Conservation (phyloP, 2,329 filamentous ascomycete species). For the Cordyceps militaris region DNA sequence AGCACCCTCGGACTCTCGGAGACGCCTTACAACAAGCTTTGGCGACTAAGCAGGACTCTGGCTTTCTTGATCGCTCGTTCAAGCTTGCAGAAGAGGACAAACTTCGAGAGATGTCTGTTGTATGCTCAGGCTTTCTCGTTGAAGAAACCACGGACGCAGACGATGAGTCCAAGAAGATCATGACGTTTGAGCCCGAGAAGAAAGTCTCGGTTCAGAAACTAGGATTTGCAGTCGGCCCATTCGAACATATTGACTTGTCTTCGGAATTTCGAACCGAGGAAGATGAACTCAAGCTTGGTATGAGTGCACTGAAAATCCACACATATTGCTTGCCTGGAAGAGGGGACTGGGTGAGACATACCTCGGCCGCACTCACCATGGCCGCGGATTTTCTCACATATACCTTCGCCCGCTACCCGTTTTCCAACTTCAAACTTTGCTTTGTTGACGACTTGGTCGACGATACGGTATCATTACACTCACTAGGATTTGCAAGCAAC, state of each 20-base stretch:
- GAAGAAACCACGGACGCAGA: slow-evolving; percentile 73
- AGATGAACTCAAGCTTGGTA: slow-evolving; percentile 83
- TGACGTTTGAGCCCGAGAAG: slow-evolving; percentile 71
- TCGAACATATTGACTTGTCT: slow-evolving; percentile 81
- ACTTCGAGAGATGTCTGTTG: slow-evolving; percentile 77
- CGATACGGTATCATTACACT: slow-evolving; percentile 71
- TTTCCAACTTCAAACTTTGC: slow-evolving; percentile 83
- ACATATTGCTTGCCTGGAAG: slow-evolving; percentile 86
- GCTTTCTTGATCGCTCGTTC: slow-evolving; percentile 26
- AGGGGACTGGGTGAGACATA: slow-evolving; percentile 75
- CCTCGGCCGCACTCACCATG: slow-evolving; percentile 74
- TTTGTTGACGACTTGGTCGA: slow-evolving; percentile 85
- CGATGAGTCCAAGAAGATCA: slow-evolving; percentile 77
- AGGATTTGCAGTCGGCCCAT: slow-evolving; percentile 89
- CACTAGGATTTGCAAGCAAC: slow-evolving; percentile 80
- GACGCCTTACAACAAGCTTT: slow-evolving; percentile 56
- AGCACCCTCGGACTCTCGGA: slow-evolving; percentile 77
- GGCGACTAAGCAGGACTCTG: slow-evolving; percentile 32
- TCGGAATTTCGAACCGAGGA: slow-evolving; percentile 84
- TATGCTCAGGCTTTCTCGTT: slow-evolving; percentile 83
- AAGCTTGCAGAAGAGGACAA: slow-evolving; percentile 70
- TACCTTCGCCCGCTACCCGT: slow-evolving; percentile 85
- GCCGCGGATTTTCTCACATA: slow-evolving; percentile 89
- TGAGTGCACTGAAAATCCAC: slow-evolving; percentile 80
- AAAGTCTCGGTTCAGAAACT: slow-evolving; percentile 81